These are phyloP conservation scores for Periconia sp. DNA, from an alignment of 2,329 filamentous ascomycete genomes.

Conservation along the genomic window DNA sequence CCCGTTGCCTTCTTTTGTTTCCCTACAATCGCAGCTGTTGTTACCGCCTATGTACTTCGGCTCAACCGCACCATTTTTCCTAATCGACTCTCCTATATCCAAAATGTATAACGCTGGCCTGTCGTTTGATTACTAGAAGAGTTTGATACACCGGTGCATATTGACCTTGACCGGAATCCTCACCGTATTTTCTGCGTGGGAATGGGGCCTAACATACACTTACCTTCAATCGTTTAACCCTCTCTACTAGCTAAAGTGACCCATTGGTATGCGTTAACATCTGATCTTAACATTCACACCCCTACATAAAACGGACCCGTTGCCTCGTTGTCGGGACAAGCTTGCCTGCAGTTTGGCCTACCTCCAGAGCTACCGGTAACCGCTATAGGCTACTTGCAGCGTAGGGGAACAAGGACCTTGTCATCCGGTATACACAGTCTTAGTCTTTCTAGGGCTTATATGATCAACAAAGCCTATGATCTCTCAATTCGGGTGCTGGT, in stretches of 20 bases:
- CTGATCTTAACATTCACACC: no score
- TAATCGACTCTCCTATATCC: not conserved
- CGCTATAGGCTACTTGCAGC: constrained; percentile 4
- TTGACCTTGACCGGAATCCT: no score
- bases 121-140: no score
- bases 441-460: constrained; percentile 20
- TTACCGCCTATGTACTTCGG: not conserved
- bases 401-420: constrained; percentile 12
- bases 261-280: no score
- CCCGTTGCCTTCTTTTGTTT: no score
- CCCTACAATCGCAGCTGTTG: not conserved
- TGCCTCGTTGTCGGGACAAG: constrained; percentile 8
- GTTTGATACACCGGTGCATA: no score
- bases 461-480: constrained; percentile 2
- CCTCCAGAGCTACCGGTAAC: not conserved
- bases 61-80: not conserved
- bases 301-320: not conserved
- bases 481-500: constrained; percentile 3
- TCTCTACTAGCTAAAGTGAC: no score
- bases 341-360: not conserved
- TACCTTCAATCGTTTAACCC: no score
- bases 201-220: no score
- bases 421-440: not conserved
- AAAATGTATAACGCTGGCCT: not conserved
- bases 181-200: no score